Base-by-base conservation (phyloP, 1,284 basidiomycete species). In the Ganoderma sinense region DNA sequence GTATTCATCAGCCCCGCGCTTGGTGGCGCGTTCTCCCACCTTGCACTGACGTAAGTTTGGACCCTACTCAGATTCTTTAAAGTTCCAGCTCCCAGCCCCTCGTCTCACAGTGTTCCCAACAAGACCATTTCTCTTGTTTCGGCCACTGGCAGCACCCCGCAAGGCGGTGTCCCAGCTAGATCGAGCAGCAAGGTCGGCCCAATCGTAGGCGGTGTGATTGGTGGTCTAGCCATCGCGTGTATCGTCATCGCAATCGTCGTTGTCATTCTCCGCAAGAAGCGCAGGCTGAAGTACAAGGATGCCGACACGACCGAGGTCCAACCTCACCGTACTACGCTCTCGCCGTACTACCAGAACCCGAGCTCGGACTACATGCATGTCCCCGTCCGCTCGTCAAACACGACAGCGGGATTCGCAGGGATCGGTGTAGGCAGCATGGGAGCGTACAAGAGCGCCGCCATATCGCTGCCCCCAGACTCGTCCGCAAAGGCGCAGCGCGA, bases 21-120 rank as follows among this genome's bases (percentile, higher is more conserved):
- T 8, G 76, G 76, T 4, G 75, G 71, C 6, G 65, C 75, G 68
- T 77, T 74, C 67, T 69, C 75, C 3, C 69, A 70, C 8, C 66
- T 77, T 26, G 75, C 75, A 10, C 64, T 77, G 33, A 74, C 59
- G 75, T 77, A 8, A 26, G 48, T 51, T 36, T 18, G 4, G 13
- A 23, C 0, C 0, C 4, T 1, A 8, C 33, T 26, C 16, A 64
- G 18, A 16, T 18, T n/a, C n/a, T n/a, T n/a, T n/a, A n/a, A n/a
- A 26, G 18, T 26, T 36, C 31, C 13, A 8, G 1, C 20, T 36
- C 64, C 56, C 18, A 55, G 31, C 51, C n/a, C 41, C 10, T n/a
- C 16, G 40, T 18, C 23, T 48, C 62, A n/a, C 66, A 74, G 74
- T 53, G 39, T 76, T n/a, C 23, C 70, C 36, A 75, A 75, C 55